Evolutionary conservation across 2,329 filamentous ascomycete genomes (phyloP), one percentile per base, ranked within the genome.

Genomic region (Scopulariopsis brevicaulis): DNA sequence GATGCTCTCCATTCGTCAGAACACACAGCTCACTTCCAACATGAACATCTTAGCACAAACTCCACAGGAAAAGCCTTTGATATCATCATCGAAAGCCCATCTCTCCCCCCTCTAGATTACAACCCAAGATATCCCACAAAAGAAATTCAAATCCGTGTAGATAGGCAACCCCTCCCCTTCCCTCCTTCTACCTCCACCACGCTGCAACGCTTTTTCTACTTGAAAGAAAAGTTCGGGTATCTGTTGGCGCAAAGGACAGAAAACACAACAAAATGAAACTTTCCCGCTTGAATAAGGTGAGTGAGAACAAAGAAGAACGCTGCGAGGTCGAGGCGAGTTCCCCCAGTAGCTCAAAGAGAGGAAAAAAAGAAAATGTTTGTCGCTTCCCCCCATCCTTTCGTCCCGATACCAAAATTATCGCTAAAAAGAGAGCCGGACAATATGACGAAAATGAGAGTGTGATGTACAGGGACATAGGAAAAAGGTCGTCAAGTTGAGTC

Each of bases 241-340:
- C 46, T 56, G 55, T 56, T 56, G 55, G 55, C 50, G 50, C 55
- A 56, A 56, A 51, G 50, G 55, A 35, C 43, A 56, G n/a, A 14
- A 50, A 34, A 51, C 11, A 18, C 40, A n/a, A 55, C 24, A 54
- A 35, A 32, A 59, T 53, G 25, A 59, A 56, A 56, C 28, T 34
- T 46, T 43, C 34, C 46, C 54, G 18, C 20, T 50, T 25, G 50
- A 18, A 18, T 28, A 24, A 46, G 37, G 40, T 50, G 43, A n/a
- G 37, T 34, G 48, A 22, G 32, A 55, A n/a, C 20, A 34, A 37
- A 56, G 28, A 50, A 57, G 37, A 55, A 57, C 50, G 50, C 40
- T 22, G 37, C 20, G 20, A 50, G 20, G 43, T 24, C 46, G 22
- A 50, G 20, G 46, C 46, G 7, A 6, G 18, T n/a, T 15, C 6